Conservation (phyloP, 306 rosid species). For the Begonia loranthoides region DNA sequence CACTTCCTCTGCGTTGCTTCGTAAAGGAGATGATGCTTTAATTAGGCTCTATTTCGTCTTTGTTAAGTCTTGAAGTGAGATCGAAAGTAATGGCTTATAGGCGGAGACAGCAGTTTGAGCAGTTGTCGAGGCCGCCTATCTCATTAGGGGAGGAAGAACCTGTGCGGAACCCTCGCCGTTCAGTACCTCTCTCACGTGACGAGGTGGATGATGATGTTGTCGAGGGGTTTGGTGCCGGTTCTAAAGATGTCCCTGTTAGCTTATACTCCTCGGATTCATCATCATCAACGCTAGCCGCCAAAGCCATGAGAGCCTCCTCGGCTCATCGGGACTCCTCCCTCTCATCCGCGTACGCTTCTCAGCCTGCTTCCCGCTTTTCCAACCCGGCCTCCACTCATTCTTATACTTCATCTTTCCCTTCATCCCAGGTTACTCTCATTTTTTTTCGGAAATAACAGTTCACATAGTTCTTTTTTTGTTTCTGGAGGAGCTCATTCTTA, state of each 20-base stretch:
- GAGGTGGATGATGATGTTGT: slow-evolving; percentile 9
- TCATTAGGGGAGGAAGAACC: slow-evolving; percentile 13
- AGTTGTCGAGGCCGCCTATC: slow-evolving; percentile 13
- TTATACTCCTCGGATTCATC: slow-evolving; percentile 25
- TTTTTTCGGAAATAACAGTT: not conserved
- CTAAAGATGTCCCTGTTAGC: slow-evolving; percentile 9
- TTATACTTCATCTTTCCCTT: slow-evolving; percentile 5
- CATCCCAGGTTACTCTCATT: not conserved
- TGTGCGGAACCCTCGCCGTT: slow-evolving; percentile 19
- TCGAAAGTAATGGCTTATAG: slow-evolving; percentile 46
- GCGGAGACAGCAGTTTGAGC: slow-evolving; percentile 39
- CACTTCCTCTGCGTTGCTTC: too few species aligned
- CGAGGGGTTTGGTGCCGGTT: slow-evolving; percentile 2
- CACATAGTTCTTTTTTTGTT: slow-evolving; percentile 11
- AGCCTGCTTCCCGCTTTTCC: slow-evolving; percentile 27
- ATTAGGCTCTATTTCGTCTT: too few species aligned
- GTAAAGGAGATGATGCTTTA: too few species aligned
- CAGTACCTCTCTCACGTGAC: slow-evolving; percentile 7
- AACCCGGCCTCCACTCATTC: slow-evolving; percentile 7
- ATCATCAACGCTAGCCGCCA: slow-evolving; percentile 63
- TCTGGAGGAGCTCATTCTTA: not conserved
- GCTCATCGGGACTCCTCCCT: slow-evolving; percentile 79
- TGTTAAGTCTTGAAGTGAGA: too few species aligned
- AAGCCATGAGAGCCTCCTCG: slow-evolving; percentile 86
- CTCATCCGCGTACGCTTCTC: slow-evolving; percentile 71